Evolutionary conservation across 176 grass and related monocot genomes (phyloP).

Genomic region (Thalia dealbata): DNA sequence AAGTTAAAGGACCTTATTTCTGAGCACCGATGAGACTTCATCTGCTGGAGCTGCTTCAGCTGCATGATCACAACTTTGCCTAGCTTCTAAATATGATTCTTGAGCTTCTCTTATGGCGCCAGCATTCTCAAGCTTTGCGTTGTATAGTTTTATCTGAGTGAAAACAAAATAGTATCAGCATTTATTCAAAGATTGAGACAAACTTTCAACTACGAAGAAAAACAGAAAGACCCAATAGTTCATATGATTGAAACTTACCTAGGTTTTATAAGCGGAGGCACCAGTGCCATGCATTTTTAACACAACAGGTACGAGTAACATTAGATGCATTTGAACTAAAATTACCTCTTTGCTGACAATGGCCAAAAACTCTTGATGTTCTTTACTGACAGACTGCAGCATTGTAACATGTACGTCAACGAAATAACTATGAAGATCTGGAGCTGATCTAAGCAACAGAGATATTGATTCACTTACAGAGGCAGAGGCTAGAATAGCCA

Average conservation of each 20-base stretch:
- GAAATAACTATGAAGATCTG: slow-evolving; percentile 8
- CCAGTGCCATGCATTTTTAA: background rate
- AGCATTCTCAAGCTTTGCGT: slow-evolving; percentile 66
- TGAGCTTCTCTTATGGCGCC: slow-evolving; percentile 78
- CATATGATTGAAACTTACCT: no score
- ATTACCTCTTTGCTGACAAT: slow-evolving; percentile 93
- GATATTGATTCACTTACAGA: slow-evolving; percentile 50
- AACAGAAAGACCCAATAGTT: no score
- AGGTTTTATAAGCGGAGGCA: no score
- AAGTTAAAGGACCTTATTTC: slow-evolving; percentile 52
- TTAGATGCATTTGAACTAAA: background rate
- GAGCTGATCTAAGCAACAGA: slow-evolving; percentile 1
- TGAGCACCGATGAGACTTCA: slow-evolving; percentile 63
- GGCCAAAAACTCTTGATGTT: slow-evolving; percentile 72
- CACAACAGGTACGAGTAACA: no score
- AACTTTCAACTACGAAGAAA: background rate
- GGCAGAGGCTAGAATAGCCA: slow-evolving; percentile 81
- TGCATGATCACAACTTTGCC: slow-evolving; percentile 57
- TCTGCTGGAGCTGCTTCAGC: slow-evolving; percentile 49
- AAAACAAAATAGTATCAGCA: no score
- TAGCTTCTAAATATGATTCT: slow-evolving; percentile 69
- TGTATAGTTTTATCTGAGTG: slow-evolving; percentile 77
- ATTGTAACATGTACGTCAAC: background rate
- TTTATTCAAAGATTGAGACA: slow-evolving; percentile 14
- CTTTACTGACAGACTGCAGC: slow-evolving; percentile 70